These are phyloP conservation scores for Blastomyces gilchristii DNA, from an alignment of 2,329 filamentous ascomycete species.

Conservation along the genomic window DNA sequence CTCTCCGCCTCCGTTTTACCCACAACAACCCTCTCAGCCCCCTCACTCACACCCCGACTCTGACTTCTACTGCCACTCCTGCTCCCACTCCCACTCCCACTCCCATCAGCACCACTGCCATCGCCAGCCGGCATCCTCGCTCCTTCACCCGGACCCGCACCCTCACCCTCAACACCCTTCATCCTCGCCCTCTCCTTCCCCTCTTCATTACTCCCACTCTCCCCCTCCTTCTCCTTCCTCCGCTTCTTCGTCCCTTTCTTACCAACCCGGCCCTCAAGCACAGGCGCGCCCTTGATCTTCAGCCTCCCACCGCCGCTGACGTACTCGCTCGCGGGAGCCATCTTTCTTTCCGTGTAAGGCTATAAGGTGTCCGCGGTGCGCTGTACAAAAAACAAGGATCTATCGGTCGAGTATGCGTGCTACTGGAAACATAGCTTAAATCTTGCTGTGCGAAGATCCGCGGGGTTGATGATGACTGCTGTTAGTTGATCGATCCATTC, in stretches of 20 bases:
- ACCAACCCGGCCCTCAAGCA: slow-evolving; percentile 39
- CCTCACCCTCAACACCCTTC: slow-evolving; percentile 11
- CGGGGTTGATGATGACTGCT: not conserved
- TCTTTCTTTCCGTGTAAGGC: not conserved
- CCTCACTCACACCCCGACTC: slow-evolving; percentile 17
- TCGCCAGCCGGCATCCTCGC: slow-evolving; percentile 12
- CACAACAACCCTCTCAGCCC: slow-evolving; percentile 24
- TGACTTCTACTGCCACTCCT: slow-evolving; percentile 7
- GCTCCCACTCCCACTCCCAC: not conserved
- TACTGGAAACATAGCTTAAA: not conserved
- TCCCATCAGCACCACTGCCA: slow-evolving; percentile 18
- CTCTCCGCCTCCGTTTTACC: slow-evolving; percentile 77
- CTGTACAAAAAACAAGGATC: not conserved
- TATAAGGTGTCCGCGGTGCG: not conserved
- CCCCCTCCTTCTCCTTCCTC: slow-evolving; percentile 42
- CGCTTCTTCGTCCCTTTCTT: slow-evolving; percentile 44
- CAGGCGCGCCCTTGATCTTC: slow-evolving; percentile 69
- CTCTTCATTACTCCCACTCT: slow-evolving; percentile 17
- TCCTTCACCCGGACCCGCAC: slow-evolving; percentile 13
- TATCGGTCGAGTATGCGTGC: not conserved
- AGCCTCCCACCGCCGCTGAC: slow-evolving; percentile 61
- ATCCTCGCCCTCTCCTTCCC: slow-evolving; percentile 21
- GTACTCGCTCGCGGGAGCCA: slow-evolving; percentile 53
- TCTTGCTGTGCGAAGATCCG: not conserved
- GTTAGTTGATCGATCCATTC: too few relatives aligned